Conservation (phyloP, 192 early-diverging fungal species). For the Spinellus fusiger region DNA sequence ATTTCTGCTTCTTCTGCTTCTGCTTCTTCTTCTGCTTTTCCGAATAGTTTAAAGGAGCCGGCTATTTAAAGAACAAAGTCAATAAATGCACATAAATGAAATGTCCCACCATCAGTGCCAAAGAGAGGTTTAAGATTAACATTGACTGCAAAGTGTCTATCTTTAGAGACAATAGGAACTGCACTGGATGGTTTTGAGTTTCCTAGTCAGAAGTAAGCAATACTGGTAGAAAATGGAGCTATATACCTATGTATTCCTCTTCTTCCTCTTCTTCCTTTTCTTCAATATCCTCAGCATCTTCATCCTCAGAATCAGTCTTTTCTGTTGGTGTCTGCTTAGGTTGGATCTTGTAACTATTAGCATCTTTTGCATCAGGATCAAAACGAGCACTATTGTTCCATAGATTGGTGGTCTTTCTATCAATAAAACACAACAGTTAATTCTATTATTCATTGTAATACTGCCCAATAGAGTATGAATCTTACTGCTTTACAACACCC, state of each 20-base stretch:
- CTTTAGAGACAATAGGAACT: constrained; percentile 29
- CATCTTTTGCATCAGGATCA: constrained; percentile 43
- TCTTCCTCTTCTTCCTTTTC: constrained; percentile 6
- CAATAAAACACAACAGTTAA: neutral
- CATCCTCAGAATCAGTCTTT: neutral
- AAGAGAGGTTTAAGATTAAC: constrained; percentile 34
- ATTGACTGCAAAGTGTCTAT: constrained; percentile 34
- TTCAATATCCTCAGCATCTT: neutral
- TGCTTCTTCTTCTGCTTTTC: constrained; percentile 20
- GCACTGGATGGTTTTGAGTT: constrained; percentile 7
- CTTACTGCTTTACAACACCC: constrained; percentile 3
- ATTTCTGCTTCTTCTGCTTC: neutral
- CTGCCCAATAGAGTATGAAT: neutral
- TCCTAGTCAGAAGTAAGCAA: too few species aligned
- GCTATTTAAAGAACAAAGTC: neutral
- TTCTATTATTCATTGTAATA: neutral
- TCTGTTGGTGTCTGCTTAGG: neutral
- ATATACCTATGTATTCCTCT: too few species aligned
- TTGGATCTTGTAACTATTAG: constrained; percentile 4
- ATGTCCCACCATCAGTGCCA: constrained; percentile 22
- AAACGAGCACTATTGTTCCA: constrained; percentile 36
- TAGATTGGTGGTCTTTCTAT: neutral
- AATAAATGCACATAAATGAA: neutral
- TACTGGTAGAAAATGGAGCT: too few species aligned
- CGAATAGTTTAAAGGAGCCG: constrained; percentile 43